Evolutionary conservation across 768 basidiomycete genomes (phyloP).

Genomic region (Amanita jacksonii): DNA sequence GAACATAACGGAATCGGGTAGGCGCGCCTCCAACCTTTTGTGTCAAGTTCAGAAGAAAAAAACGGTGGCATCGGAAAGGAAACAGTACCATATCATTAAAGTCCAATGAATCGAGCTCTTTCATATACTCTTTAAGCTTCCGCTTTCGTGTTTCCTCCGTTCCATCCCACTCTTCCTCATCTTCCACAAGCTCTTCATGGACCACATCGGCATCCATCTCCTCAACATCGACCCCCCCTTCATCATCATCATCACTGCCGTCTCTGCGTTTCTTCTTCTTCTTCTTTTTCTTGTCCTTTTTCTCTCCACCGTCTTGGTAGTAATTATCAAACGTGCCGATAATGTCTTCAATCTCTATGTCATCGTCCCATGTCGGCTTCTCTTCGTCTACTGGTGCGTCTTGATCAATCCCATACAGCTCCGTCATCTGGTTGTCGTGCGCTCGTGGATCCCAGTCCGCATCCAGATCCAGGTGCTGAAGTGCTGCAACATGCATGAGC

Average conservation of each 20-base stretch:
- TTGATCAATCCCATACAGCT: slow-evolving; percentile 52
- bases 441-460: slow-evolving; percentile 87
- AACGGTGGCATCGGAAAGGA: neutral
- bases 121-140: slow-evolving; percentile 82
- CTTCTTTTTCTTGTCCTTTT: slow-evolving; percentile 51
- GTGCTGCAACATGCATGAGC: slow-evolving; percentile 31
- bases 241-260: slow-evolving; percentile 31
- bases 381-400: slow-evolving; percentile 23
- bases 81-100: slow-evolving; percentile 87
- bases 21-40: slow-evolving; percentile 89
- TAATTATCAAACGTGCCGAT: slow-evolving; percentile 18
- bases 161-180: slow-evolving; percentile 69
- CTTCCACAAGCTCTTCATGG: slow-evolving; percentile 19
- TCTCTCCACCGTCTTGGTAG: slow-evolving; percentile 34
- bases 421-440: slow-evolving; percentile 78
- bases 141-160: slow-evolving; percentile 87
- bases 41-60: no score
- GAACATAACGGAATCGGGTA: slow-evolving; percentile 89
- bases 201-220: slow-evolving; percentile 37
- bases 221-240: slow-evolving; percentile 52
- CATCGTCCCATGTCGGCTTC: slow-evolving; percentile 90
- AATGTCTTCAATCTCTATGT: slow-evolving; percentile 74
- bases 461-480: slow-evolving; percentile 73
- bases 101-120: slow-evolving; percentile 82
- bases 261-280: slow-evolving; percentile 20